Percentiles rank a stretch among this genome's conserved stretches.
Conservation (phyloP, 2,329 filamentous ascomycete genomes). For the Botrytis fragariae region DNA sequence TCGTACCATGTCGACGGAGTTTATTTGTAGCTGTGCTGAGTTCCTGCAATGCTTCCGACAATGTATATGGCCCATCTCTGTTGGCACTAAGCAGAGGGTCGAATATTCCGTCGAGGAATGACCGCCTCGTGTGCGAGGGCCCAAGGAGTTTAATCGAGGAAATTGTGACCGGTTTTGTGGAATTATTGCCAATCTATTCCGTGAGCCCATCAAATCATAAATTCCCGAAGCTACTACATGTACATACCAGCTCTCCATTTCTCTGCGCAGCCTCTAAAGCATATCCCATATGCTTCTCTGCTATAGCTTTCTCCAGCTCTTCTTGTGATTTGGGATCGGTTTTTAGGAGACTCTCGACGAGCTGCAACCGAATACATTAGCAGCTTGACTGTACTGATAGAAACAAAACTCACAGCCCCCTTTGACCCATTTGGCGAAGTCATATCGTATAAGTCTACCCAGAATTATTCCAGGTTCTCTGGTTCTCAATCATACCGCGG, state of each 20-base stretch:
- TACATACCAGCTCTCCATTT: conserved; percentile 61
- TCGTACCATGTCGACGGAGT: conserved; percentile 76
- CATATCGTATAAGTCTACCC: conserved; percentile 7
- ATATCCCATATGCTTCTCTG: conserved; percentile 41
- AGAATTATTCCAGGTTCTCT: background rate
- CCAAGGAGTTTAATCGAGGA: conserved; percentile 81
- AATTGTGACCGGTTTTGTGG: conserved; percentile 82
- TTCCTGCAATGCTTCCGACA: conserved; percentile 74
- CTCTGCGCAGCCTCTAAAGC: conserved; percentile 44
- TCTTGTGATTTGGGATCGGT: conserved; percentile 54
- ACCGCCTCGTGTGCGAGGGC: conserved; percentile 75
- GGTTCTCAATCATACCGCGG: background rate
- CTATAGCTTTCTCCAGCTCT: conserved; percentile 58
- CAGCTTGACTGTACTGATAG: conserved; percentile 42
- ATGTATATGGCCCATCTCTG: conserved; percentile 66
- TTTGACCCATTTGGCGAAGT: conserved; percentile 15
- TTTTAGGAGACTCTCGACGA: conserved; percentile 37
- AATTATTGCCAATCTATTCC: conserved; percentile 71
- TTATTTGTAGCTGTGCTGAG: conserved; percentile 69
- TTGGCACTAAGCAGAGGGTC: conserved; percentile 71
- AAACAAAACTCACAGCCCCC: conserved; percentile 12
- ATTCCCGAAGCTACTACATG: background rate
- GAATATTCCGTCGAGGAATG: conserved; percentile 81
- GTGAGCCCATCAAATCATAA: conserved; percentile 2
- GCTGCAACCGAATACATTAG: conserved; percentile 18